phyloP scores from a whole-genome alignment of 2,329 filamentous ascomycete species.

The Colletotrichum gloeosporioides region DNA sequence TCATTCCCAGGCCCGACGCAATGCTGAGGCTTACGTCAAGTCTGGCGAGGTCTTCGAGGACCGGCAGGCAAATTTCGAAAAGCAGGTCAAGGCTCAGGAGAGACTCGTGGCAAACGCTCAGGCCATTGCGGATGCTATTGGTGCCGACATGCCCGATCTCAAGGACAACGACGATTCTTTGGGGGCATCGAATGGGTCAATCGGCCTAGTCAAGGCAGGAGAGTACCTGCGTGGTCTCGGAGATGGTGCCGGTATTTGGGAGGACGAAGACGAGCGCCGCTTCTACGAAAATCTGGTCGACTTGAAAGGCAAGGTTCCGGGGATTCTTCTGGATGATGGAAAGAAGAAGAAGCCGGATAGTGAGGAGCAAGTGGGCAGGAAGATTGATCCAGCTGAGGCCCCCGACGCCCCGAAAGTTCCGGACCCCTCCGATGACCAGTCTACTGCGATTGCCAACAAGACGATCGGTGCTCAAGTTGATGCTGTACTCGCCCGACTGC shows the following conservation, averaged over 20 bases:
- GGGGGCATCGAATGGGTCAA: slow-evolving; percentile 72
- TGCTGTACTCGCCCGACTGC: slow-evolving; percentile 83
- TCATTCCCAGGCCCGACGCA: slow-evolving; percentile 84
- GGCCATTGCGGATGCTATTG: slow-evolving; percentile 85
- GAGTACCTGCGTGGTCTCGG: slow-evolving; percentile 91
- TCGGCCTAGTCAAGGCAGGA: slow-evolving; percentile 91
- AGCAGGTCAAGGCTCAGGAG: slow-evolving; percentile 89
- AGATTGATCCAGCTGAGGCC: slow-evolving; percentile 60
- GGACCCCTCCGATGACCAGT: slow-evolving; percentile 76
- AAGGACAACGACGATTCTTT: slow-evolving; percentile 80
- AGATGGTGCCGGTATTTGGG: slow-evolving; percentile 95
- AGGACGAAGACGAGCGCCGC: slow-evolving; percentile 95
- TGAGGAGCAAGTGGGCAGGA: slow-evolving; percentile 85
- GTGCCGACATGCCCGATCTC: slow-evolving; percentile 91
- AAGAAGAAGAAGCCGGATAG: slow-evolving; percentile 90
- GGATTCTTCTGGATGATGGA: slow-evolving; percentile 88
- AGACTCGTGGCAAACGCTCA: slow-evolving; percentile 90
- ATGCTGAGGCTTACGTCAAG: slow-evolving; percentile 97
- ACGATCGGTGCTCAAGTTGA: slow-evolving; percentile 97
- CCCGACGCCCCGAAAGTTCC: slow-evolving; percentile 54
- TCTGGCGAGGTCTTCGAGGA: slow-evolving; percentile 99
- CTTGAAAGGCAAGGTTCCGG: slow-evolving; percentile 92
- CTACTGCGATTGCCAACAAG: slow-evolving; percentile 95
- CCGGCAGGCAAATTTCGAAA: slow-evolving; percentile 94
- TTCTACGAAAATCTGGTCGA: slow-evolving; percentile 98